These are phyloP conservation scores for Cystobasidium ongulense DNA, from an alignment of 768 basidiomycete genomes.

Conservation along the genomic window DNA sequence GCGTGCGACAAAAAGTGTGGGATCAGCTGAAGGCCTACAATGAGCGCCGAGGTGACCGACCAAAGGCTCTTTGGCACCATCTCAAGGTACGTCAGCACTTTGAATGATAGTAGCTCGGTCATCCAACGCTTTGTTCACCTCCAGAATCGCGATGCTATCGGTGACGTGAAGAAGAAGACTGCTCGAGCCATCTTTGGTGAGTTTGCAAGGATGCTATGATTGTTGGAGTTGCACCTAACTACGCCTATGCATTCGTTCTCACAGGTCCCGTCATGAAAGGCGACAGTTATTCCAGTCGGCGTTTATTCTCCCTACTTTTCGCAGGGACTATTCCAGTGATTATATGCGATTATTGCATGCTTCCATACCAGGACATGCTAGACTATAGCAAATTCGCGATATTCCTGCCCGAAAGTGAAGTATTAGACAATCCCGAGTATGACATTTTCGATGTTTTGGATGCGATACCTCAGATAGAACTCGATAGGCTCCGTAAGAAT, in stretches of 20 bases:
- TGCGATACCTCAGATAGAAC: slow-evolving; percentile 4
- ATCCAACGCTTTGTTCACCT: not conserved
- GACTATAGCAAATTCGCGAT: slow-evolving; percentile 19
- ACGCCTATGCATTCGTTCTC: not conserved
- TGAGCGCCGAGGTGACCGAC: slow-evolving; percentile 2
- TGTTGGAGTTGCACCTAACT: not conserved
- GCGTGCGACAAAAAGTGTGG: not conserved
- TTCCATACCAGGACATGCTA: slow-evolving; percentile 18
- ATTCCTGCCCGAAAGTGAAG: slow-evolving; percentile 14
- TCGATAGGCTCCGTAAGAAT: slow-evolving; percentile 14
- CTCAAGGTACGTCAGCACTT: not conserved
- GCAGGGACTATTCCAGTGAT: slow-evolving; percentile 24
- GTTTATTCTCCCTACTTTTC: slow-evolving; percentile 20
- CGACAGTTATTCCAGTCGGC: slow-evolving; percentile 15
- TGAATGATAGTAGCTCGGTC: too few species aligned
- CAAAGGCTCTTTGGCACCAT: slow-evolving; percentile 1
- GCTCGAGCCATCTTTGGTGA: slow-evolving; percentile 4
- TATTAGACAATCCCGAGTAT: slow-evolving; percentile 10
- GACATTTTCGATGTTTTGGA: slow-evolving; percentile 21
- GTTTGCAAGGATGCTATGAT: not conserved
- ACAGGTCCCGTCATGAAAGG: slow-evolving; percentile 16
- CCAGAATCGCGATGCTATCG: not conserved
- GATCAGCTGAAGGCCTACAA: slow-evolving; percentile 21
- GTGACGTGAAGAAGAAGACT: not conserved
- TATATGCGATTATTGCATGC: slow-evolving; percentile 16